These are phyloP conservation scores for Scedosporium apiospermum DNA, from an alignment of 2,329 filamentous ascomycete species.

Conservation along the genomic window DNA sequence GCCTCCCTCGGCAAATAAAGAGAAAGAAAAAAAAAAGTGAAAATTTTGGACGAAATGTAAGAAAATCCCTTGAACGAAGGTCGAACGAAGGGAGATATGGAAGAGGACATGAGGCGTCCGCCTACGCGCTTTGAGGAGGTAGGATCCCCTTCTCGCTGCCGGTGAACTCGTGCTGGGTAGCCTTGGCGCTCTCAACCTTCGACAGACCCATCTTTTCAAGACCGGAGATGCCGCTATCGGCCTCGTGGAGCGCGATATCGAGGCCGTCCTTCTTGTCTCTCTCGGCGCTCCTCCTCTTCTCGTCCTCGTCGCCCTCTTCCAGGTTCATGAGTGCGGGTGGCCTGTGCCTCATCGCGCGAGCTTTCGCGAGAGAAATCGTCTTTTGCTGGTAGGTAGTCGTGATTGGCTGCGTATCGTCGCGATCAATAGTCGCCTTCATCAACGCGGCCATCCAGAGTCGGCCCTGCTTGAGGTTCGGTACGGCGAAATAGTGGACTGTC, in stretches of 20 bases:
- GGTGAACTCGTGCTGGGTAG: slow-evolving; percentile 21
- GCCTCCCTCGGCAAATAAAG: background rate
- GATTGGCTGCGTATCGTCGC: slow-evolving; percentile 69
- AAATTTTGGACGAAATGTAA: background rate
- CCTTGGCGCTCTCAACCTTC: slow-evolving; percentile 21
- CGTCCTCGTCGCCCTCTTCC: slow-evolving; percentile 28
- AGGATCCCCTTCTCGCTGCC: slow-evolving; percentile 19
- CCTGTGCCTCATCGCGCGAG: slow-evolving; percentile 75
- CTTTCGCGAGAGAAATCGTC: slow-evolving; percentile 87
- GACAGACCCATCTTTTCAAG: slow-evolving; percentile 24
- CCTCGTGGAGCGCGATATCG: slow-evolving; percentile 27
- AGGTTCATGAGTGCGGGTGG: slow-evolving; percentile 80
- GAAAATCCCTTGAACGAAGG: background rate
- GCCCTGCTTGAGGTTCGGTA: slow-evolving; percentile 80
- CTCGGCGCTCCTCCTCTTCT: slow-evolving; percentile 12
- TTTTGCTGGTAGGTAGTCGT: slow-evolving; percentile 94
- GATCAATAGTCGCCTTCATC: slow-evolving; percentile 98
- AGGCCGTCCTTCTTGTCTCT: slow-evolving; percentile 18
- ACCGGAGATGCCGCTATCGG: slow-evolving; percentile 27
- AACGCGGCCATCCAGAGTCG: slow-evolving; percentile 96
- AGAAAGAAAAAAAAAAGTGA: background rate
- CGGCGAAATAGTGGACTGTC: slow-evolving; percentile 94
- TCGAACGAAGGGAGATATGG: too few relatives aligned
- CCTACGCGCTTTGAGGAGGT: slow-evolving; percentile 17
- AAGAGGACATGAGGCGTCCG: background rate